Conservation (phyloP, 805 yeast genomes). For the Kazachstania kunashirensis region DNA sequence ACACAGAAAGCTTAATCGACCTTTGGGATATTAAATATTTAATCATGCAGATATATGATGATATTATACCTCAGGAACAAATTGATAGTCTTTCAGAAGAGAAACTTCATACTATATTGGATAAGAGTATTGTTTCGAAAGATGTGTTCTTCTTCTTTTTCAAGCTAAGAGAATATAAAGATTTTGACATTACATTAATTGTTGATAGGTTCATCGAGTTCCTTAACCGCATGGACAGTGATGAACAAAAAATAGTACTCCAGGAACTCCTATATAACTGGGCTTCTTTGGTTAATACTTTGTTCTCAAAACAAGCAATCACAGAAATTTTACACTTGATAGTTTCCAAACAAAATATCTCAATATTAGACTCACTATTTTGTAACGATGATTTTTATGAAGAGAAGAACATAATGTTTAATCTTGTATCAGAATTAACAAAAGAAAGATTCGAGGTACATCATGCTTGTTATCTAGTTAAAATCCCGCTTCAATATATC, state of each 20-base stretch:
- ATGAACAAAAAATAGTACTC: too few species aligned
- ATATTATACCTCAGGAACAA: conserved; percentile 24
- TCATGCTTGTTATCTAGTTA: conserved; percentile 6
- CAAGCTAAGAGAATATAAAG: conserved; percentile 41
- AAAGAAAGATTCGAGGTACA: conserved; percentile 5
- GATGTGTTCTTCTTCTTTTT: conserved; percentile 34
- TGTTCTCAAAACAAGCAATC: conserved; percentile 28
- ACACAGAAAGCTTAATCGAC: conserved; percentile 9
- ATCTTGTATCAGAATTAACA: conserved; percentile 21
- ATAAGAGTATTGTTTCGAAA: conserved; percentile 1
- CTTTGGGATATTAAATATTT: conserved; percentile 41
- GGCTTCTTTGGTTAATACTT: conserved; percentile 38
- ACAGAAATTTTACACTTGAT: conserved; percentile 24
- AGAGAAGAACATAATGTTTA: conserved; percentile 33
- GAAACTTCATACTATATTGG: not conserved
- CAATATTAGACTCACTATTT: conserved; percentile 22
- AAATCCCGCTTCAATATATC: conserved; percentile 44
- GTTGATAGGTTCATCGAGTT: too few species aligned
- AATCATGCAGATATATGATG: conserved; percentile 40
- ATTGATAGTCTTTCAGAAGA: conserved; percentile 6
- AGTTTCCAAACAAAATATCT: conserved; percentile 16
- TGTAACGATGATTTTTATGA: conserved; percentile 39
- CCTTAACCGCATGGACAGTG: too few species aligned
- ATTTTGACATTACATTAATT: conserved; percentile 18
- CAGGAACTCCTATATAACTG: too few species aligned